phyloP scores from a whole-genome alignment of 75 land plant species.

The Picea glauca region DNA sequence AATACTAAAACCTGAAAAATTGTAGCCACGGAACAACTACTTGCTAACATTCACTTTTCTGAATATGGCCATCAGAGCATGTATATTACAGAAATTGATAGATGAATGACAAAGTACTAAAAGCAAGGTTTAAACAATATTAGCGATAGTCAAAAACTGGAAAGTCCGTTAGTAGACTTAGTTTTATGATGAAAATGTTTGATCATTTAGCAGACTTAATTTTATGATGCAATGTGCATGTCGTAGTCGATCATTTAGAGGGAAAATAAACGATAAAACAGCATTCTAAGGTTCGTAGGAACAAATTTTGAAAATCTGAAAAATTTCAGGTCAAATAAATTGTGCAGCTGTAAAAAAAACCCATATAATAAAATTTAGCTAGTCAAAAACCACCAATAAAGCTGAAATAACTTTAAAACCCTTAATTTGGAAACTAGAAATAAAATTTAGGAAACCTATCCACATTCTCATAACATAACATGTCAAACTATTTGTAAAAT shows the following conservation, averaged over 20 bases:
- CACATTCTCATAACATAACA: no score
- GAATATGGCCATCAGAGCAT: no score
- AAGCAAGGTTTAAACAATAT: no score
- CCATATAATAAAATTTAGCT: neutral
- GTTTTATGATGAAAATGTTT: constrained; percentile 22
- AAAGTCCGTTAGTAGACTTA: neutral
- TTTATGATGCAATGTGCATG: neutral
- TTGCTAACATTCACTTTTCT: no score
- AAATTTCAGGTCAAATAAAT: neutral
- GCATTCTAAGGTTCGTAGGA: neutral
- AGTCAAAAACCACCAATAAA: neutral
- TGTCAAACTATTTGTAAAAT: no score
- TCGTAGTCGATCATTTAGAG: neutral
- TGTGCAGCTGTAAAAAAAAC: neutral
- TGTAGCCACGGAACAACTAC: no score
- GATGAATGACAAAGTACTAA: no score
- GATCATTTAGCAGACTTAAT: neutral
- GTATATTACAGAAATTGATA: no score
- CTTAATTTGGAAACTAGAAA: no score
- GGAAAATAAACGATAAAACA: neutral
- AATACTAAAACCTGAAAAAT: no score
- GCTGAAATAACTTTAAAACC: no score
- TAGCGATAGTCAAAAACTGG: neutral
- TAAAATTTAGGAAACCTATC: no score
- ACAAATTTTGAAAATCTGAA: neutral